Evolutionary conservation across 2,329 filamentous ascomycete genomes (phyloP).

Genomic region (Aspergillus novoparasiticus): DNA sequence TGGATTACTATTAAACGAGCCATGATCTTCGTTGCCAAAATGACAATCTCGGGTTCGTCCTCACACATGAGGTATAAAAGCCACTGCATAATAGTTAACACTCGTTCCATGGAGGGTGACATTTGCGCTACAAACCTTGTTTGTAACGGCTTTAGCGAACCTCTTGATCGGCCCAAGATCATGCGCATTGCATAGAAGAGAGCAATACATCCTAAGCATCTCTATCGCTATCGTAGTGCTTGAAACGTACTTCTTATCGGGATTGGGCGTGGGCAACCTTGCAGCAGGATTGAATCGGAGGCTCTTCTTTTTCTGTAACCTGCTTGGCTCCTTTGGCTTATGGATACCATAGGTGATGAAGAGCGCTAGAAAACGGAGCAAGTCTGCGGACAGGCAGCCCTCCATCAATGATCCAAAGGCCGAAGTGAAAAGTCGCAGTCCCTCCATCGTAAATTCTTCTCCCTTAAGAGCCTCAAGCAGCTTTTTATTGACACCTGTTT

Average conservation of each 20-base stretch:
- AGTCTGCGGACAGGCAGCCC: slow-evolving; percentile 79
- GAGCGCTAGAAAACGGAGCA: slow-evolving; percentile 81
- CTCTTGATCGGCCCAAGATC: slow-evolving; percentile 73
- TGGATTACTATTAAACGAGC: slow-evolving; percentile 81
- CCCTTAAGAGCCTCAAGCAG: slow-evolving; percentile 88
- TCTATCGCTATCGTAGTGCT: slow-evolving; percentile 73
- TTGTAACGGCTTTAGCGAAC: slow-evolving; percentile 92
- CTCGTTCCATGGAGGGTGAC: not conserved
- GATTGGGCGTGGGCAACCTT: slow-evolving; percentile 32
- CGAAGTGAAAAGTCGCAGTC: slow-evolving; percentile 73
- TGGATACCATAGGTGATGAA: slow-evolving; percentile 94
- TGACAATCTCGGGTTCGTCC: slow-evolving; percentile 78
- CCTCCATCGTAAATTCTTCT: slow-evolving; percentile 72
- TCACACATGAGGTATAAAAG: slow-evolving; percentile 88
- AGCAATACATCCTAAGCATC: slow-evolving; percentile 75
- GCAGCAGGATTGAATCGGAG: slow-evolving; percentile 36
- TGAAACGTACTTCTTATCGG: slow-evolving; percentile 47
- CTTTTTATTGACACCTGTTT: slow-evolving; percentile 80
- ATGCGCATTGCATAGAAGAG: slow-evolving; percentile 73
- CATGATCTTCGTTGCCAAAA: slow-evolving; percentile 79
- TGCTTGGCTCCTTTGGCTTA: slow-evolving; percentile 51
- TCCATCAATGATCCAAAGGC: slow-evolving; percentile 79
- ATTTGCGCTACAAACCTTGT: slow-evolving; percentile 65
- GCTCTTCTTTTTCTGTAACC: slow-evolving; percentile 51
- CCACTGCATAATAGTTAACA: slow-evolving; percentile 61